Base-by-base conservation (phyloP, 2,329 filamentous ascomycete genomes). In the Didymella pinodella region DNA sequence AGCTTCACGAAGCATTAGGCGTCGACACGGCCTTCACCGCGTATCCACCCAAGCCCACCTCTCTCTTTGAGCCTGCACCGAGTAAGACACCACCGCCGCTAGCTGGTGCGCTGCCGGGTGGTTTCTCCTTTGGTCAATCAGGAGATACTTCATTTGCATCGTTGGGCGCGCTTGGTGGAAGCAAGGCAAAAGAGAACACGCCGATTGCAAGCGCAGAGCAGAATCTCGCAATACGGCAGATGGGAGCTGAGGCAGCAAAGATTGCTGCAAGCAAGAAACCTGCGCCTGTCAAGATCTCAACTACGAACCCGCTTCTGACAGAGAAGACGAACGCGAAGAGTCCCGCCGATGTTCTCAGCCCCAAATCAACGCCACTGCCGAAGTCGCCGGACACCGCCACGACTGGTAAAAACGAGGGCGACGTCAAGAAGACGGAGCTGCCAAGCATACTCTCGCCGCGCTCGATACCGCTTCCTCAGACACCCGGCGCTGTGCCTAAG, bases 1-100 rank as follows among this genome's bases (percentile, higher is more conserved):
- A 98, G 80, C 86, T 99, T 62, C 92, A 93, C 77, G 87, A 94
- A 78, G 90, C 94, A 70, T 87, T 98, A 69, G 83, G 83, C n/a
- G 65, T 72, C n/a, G 69, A 69, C 31, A 53, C 65, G 10, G 62
- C 65, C 25, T 68, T 74, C 43, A 67, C 76, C 60, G 71, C 70
- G 20, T 75, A 70, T 67, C 63, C 74, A 66, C 59, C 76, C 54
- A 72, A 71, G 44, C 65, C 70, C 32, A 54, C 65, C n/a, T 54
- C 52, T 54, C 54, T 61, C 20, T 61, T 53, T 38, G 59, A 62
- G 14, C 49, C 57, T 45, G 40, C 59, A 22, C 56, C 60, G 25
- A 53, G 45, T 47, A 57, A 56, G 45, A 57, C 52, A 47, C 60
- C 52, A 11, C 60, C 60, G 18, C 56, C 60, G 20, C 60, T 59